A percentile compares a stretch with the other conserved stretches of the same genome.
Conservation (phyloP, 768 basidiomycete genomes). For the Wakefieldia striispora region DNA sequence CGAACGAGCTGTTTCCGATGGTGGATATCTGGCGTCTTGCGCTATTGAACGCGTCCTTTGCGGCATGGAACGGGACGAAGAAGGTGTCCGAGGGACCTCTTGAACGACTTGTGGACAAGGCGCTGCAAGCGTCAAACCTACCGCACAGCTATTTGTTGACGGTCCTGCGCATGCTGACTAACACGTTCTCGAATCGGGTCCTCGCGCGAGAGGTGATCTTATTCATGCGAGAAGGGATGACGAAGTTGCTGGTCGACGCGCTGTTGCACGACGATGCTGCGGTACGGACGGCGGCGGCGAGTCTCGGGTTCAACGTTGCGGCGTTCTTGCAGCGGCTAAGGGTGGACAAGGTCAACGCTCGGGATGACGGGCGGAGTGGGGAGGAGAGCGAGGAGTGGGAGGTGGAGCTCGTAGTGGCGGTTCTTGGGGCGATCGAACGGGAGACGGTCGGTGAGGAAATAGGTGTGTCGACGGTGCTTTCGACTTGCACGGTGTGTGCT, state of each 20-base stretch:
- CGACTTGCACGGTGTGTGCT: background rate
- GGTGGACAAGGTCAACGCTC: slow-evolving; percentile 40
- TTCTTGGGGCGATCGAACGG: slow-evolving; percentile 74
- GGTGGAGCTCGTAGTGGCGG: slow-evolving; percentile 75
- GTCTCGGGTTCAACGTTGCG: slow-evolving; percentile 75
- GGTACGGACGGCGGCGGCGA: slow-evolving; percentile 79
- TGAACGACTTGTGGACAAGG: slow-evolving; percentile 45
- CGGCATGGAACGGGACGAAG: slow-evolving; percentile 45
- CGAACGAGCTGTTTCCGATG: slow-evolving; percentile 70
- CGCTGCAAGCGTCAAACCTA: slow-evolving; percentile 30
- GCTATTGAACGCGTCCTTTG: slow-evolving; percentile 59
- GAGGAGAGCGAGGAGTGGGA: slow-evolving; percentile 80
- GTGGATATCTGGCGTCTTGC: slow-evolving; percentile 83
- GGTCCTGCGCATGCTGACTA: slow-evolving; percentile 64
- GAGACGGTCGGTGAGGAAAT: slow-evolving; percentile 79
- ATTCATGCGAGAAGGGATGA: slow-evolving; percentile 36
- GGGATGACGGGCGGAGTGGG: slow-evolving; percentile 35
- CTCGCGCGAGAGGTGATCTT: slow-evolving; percentile 42
- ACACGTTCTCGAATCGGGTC: slow-evolving; percentile 51
- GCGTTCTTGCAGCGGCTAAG: slow-evolving; percentile 63
- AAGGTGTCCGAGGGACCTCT: slow-evolving; percentile 41
- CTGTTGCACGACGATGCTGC: slow-evolving; percentile 65
- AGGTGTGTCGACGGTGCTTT: slow-evolving; percentile 46
- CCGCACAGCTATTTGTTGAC: slow-evolving; percentile 63
- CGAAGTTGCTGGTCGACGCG: slow-evolving; percentile 58